Percentiles rank a stretch among this genome's conserved stretches.
phyloP scores from a whole-genome alignment of 2,329 filamentous ascomycete genomes.

The Ramichloridium luteum region DNA sequence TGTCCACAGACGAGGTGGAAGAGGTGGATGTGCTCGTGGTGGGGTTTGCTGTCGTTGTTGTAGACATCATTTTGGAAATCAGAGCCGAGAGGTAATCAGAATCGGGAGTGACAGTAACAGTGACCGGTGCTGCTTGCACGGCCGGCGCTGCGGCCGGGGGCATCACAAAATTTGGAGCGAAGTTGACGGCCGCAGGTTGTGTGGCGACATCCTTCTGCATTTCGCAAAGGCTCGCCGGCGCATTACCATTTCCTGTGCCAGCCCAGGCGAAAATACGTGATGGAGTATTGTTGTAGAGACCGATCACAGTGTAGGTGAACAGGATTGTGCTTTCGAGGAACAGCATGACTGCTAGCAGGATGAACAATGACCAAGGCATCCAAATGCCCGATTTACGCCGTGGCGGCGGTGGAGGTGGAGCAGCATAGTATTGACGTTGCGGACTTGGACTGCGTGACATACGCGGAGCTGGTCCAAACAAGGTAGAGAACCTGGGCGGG shows the following conservation, averaged over 20 bases:
- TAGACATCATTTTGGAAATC: too few species aligned
- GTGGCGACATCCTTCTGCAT: neutral
- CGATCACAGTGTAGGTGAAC: conserved; percentile 28
- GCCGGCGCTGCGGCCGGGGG: conserved; percentile 11
- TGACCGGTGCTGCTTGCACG: conserved; percentile 1
- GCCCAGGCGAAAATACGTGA: conserved; percentile 16
- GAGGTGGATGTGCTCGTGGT: conserved; percentile 1
- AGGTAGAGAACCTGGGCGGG: conserved; percentile 23
- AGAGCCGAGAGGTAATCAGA: too few species aligned
- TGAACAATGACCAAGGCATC: conserved; percentile 22
- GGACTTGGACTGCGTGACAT: conserved; percentile 10
- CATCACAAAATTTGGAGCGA: conserved; percentile 24
- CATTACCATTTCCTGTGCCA: conserved; percentile 9
- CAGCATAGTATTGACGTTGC: conserved; percentile 18
- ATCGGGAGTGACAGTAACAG: conserved; percentile 8
- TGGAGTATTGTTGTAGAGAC: conserved; percentile 25
- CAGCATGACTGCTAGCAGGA: conserved; percentile 22
- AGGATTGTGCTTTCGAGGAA: conserved; percentile 25
- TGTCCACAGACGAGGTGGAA: neutral
- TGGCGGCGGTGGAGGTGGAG: conserved; percentile 12
- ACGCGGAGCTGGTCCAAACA: conserved; percentile 14
- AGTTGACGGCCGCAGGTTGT: conserved; percentile 19
- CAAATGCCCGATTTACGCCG: conserved; percentile 20
- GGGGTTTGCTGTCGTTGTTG: neutral
- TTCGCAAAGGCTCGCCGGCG: conserved; percentile 5